Evolutionary conservation across 2,329 filamentous ascomycete genomes (phyloP).

Genomic region (Coniochaeta pulveracea): DNA sequence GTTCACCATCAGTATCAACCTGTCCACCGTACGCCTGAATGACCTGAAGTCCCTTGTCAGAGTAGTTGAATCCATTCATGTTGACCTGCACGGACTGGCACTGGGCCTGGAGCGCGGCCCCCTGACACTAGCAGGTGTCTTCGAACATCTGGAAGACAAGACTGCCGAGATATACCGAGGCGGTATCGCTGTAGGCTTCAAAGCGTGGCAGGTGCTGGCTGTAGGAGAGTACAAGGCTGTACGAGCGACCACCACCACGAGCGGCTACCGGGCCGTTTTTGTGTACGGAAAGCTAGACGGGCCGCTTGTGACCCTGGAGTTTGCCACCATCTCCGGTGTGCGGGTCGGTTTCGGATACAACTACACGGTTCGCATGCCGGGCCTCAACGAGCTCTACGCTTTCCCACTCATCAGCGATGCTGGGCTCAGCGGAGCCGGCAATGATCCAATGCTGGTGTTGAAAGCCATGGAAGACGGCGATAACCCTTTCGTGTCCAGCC

Average conservation of each 20-base stretch:
- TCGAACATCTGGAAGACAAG: slow-evolving; percentile 15
- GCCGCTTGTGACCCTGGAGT: slow-evolving; percentile 23
- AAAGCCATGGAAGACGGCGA: background rate
- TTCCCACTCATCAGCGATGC: slow-evolving; percentile 20
- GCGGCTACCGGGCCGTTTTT: slow-evolving; percentile 19
- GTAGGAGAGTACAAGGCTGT: slow-evolving; percentile 25
- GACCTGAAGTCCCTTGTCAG: background rate
- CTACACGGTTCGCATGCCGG: slow-evolving; percentile 17
- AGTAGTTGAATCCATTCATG: slow-evolving; percentile 6
- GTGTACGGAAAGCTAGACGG: slow-evolving; percentile 24
- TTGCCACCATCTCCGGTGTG: slow-evolving; percentile 23
- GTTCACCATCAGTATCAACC: slow-evolving; percentile 17
- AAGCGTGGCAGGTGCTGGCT: slow-evolving; percentile 23
- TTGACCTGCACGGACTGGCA: slow-evolving; percentile 19
- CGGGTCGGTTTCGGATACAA: slow-evolving; percentile 29
- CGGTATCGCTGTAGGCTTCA: slow-evolving; percentile 20
- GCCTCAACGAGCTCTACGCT: slow-evolving; percentile 11
- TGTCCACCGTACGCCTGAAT: slow-evolving; percentile 5
- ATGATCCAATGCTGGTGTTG: background rate
- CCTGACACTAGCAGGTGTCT: slow-evolving; percentile 21
- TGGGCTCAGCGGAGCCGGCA: background rate
- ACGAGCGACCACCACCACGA: slow-evolving; percentile 6
- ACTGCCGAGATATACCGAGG: slow-evolving; percentile 21
- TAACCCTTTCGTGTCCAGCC: background rate
- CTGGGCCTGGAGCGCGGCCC: slow-evolving; percentile 21